Evolutionary conservation across 2,329 filamentous ascomycete genomes (phyloP), one percentile per base, ranked within the genome.

Genomic region (Colletotrichum musae): DNA sequence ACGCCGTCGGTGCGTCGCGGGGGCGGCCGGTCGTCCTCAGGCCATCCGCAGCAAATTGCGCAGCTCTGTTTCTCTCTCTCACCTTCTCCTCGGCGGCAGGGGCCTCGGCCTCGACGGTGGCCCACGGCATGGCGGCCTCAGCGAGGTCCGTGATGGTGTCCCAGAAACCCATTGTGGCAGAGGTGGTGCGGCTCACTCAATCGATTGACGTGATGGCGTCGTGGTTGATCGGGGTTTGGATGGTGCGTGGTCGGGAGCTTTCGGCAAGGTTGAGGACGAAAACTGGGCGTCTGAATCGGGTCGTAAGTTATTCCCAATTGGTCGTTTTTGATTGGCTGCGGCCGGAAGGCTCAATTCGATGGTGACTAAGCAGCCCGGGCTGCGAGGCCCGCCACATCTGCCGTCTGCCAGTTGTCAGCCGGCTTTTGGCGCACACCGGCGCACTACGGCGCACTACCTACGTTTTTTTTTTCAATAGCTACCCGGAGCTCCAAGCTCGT

Each of bases 41-140:
- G 2, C 18, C 57, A 48, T 41, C 28, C 24, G 21, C 51, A 58
- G 48, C 67, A 70, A 70, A 58, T 71, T 71, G 70, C 70, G 70
- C 68, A 70, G 64, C 58, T 73, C 58, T 13, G 21, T 28, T 59
- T 57, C 73, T 48, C 16, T 32, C 43, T 59, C 81, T 77, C 83
- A 87, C 85, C 85, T 86, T 82, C 84, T 88, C 84, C 89, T 89
- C 84, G 86, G 90, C 84, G 86, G 90, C 84, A 86, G 89, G 85
- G 86, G 89, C 89, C 83, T 92, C 89, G 74, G 89, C 89, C 80
- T 91, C 87, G 74, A 85, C 89, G 74, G 86, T 86, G 79, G 83
- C 85, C 89, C 89, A 92, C 79, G 89, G 89, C 83, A 86, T 85
- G 74, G 87, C 89, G 72, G 89, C 89, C 82, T 91, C 88, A 77